Evolutionary conservation across 768 basidiomycete genomes (phyloP).

Genomic region (Suillus decipiens): DNA sequence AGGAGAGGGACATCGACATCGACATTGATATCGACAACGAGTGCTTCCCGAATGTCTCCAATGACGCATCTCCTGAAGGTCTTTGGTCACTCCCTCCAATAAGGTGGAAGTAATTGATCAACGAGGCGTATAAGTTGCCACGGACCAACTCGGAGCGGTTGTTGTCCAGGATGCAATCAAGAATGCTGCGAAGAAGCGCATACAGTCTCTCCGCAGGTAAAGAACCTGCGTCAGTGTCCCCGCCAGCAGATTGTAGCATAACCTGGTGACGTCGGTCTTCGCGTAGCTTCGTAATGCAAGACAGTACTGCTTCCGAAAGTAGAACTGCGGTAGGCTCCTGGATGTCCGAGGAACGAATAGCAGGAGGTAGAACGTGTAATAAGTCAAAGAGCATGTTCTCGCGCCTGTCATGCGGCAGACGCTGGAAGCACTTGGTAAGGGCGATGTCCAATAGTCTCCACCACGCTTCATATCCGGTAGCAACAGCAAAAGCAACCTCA

Average conservation of each 20-base stretch:
- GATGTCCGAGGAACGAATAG: slow-evolving; percentile 63
- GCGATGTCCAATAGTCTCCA: slow-evolving; percentile 81
- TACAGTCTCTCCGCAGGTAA: slow-evolving; percentile 81
- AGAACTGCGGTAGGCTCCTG: slow-evolving; percentile 77
- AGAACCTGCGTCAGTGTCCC: slow-evolving; percentile 62
- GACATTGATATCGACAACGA: slow-evolving; percentile 26
- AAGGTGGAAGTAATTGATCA: slow-evolving; percentile 91
- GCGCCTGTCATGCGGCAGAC: slow-evolving; percentile 76
- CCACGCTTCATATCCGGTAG: slow-evolving; percentile 81
- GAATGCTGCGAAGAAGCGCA: slow-evolving; percentile 67
- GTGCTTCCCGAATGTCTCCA: slow-evolving; percentile 26
- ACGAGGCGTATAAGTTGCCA: slow-evolving; percentile 91
- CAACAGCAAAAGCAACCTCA: slow-evolving; percentile 71
- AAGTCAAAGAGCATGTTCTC: slow-evolving; percentile 92
- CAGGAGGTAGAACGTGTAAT: slow-evolving; percentile 75
- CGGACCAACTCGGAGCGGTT: slow-evolving; percentile 84
- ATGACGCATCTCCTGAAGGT: slow-evolving; percentile 16
- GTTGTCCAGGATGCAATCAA: slow-evolving; percentile 75
- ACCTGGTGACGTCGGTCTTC: slow-evolving; percentile 77
- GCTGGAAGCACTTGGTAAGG: slow-evolving; percentile 83
- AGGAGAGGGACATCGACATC: slow-evolving; percentile 40
- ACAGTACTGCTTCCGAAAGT: slow-evolving; percentile 79
- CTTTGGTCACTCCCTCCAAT: slow-evolving; percentile 26
- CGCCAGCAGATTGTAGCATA: slow-evolving; percentile 63
- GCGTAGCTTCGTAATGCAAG: slow-evolving; percentile 84